Conservation (phyloP, 2,329 filamentous ascomycete genomes). For the Trichoderma asperellum region DNA sequence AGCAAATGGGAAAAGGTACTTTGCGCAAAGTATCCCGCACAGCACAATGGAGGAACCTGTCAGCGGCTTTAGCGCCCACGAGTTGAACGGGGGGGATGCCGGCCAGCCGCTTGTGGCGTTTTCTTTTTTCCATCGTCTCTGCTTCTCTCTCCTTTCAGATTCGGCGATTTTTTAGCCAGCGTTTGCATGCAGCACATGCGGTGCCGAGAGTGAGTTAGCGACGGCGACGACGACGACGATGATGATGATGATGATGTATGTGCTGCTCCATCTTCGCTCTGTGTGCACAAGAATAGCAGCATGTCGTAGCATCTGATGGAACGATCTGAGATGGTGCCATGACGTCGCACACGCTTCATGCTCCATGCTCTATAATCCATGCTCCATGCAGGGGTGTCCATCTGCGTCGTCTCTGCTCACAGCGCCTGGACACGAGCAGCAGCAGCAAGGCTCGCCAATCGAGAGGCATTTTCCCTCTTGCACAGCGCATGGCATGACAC, state of each 20-base stretch:
- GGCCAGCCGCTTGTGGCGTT: constrained; percentile 20
- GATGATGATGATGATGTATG: neutral
- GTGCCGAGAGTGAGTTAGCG: too few relatives aligned
- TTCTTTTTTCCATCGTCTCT: neutral
- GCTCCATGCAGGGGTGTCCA: neutral
- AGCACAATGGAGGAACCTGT: neutral
- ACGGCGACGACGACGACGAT: too few relatives aligned
- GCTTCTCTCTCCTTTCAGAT: neutral
- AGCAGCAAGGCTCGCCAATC: constrained; percentile 9
- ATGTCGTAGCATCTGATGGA: neutral
- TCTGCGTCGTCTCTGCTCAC: neutral
- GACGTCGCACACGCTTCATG: neutral
- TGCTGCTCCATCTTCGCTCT: neutral
- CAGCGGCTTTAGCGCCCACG: constrained; percentile 9
- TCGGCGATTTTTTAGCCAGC: neutral
- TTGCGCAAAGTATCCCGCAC: neutral
- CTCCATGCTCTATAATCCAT: neutral
- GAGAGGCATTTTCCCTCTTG: constrained; percentile 20
- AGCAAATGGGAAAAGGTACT: neutral
- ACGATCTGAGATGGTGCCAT: neutral
- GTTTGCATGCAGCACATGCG: neutral
- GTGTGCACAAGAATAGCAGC: neutral
- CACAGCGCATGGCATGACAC: neutral
- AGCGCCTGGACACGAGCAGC: neutral
- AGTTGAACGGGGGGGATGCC: constrained; percentile 10